Base-by-base conservation (phyloP, 768 basidiomycete genomes). In the Suillus placidus region DNA sequence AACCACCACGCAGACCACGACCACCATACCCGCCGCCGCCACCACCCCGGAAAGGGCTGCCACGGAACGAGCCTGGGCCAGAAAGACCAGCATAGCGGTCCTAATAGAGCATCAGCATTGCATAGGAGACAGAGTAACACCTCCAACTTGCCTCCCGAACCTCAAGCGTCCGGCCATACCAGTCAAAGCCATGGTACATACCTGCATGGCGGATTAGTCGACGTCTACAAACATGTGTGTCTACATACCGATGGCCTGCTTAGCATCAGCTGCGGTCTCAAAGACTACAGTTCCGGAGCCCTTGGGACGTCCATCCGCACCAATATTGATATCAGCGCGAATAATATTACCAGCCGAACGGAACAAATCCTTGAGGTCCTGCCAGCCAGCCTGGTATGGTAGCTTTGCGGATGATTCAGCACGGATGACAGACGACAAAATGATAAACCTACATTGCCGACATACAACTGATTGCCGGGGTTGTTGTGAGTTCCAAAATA, bases 241-340 rank as follows among this genome's bases (percentile, higher is more conserved):
- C 0, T 2, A 85, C 92, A 38, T 69, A 95, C 95, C 87, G 73
- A 99, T 96, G 13, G 96, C 96, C 73, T 94, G 91, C 70, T 87
- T 85, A 13, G 97, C 97, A 78, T 97, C 95, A 71, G 93, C 92
- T 16, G 92, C 77, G 2, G 91, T 94, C 77, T 95, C 94, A 72
- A 95, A 98, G 14, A 98, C 93, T 16, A 99, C 97, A 0, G 95
- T 97, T n/a, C 97, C 97, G 61, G 93, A 97, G 26, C 97, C 97
- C 76, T 97, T 97, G 18, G 97, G 95, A 14, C 90, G 86, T 34
- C 96, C 96, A 77, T 97, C 95, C 26, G 89, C 88, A 66, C 93
- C 94, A 64, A 97, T 91, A 70, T 96, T 95, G 68, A 98, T 94
- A 76, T 99, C 97, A 64, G 97, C 95, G 55, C 97, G 89, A 68